Evolutionary conservation across 345 rosid species (phyloP), one percentile per base, ranked within the genome.

Genomic region (Lepidium africanum): DNA sequence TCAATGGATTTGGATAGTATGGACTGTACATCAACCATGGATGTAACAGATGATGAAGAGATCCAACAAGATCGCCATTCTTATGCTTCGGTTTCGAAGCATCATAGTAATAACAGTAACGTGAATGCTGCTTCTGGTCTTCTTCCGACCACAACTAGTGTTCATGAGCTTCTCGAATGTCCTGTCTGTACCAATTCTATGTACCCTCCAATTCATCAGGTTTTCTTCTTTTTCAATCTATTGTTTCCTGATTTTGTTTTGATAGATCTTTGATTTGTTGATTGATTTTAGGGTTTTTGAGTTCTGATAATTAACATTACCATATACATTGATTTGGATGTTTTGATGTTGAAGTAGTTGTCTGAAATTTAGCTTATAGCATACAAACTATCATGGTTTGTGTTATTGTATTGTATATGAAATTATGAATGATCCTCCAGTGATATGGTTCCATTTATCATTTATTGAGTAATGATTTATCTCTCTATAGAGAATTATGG

Each of bases 121-220:
- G 58, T 59, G 76, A 76, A 67, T 74, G 72, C 71, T 74, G 49
- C 79, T 60, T 74, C 76, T 59, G 74, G 78, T 57, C 83, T 81
- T 76, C 86, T 81, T 53, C 82, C 87, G n/a, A 76, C 84, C 69
- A 82, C 97, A 11, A 88, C 90, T 25, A 83, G 96, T 76, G 98
- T 92, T 66, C 98, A 90, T 53, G 98, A 92, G 81, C 86, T 92
- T 75, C 91, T 92, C 45, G 98, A 92, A 79, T 92, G 98, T 73
- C 98, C 98, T 41, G 98, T 89, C 52, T 92, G 96, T 50, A 92
- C 98, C 79, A 92, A 87, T 80, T 92, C 95, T 23, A 92, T 92
- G 98, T 92, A 89, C 78, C 98, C 98, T 72, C 98, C 98, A 0
- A 92, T 92, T 67, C 94, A 92, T 74, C 98, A 90, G 98, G 98